Conservation (phyloP, 176 grass and related monocot species). For the Musa itinerans region DNA sequence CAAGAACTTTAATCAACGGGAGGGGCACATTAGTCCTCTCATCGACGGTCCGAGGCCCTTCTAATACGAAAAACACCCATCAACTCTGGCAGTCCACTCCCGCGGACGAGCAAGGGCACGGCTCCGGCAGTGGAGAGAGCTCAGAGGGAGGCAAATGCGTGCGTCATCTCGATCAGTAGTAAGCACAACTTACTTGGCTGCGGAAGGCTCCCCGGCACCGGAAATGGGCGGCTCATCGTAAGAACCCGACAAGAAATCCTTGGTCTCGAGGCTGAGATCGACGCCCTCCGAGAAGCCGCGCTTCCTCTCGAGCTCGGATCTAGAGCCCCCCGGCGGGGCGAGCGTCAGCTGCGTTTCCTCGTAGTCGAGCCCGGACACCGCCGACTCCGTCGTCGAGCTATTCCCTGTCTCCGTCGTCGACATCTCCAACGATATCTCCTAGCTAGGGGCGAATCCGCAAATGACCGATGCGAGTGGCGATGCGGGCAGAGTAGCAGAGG, state of each 20-base stretch:
- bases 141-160: no score
- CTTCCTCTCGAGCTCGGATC: slow-evolving; percentile 17
- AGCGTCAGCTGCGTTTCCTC: slow-evolving; percentile 89
- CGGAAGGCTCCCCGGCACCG: slow-evolving; percentile 32
- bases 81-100: no score
- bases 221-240: neutral
- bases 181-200: slow-evolving; percentile 46
- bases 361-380: slow-evolving; percentile 60
- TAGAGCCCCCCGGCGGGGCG: slow-evolving; percentile 49
- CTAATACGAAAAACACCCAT: no score
- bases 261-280: neutral
- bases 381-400: slow-evolving; percentile 61
- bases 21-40: no score
- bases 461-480: no score
- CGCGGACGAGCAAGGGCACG: neutral
- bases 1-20: no score
- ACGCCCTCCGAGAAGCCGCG: slow-evolving; percentile 1
- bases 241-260: neutral
- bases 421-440: slow-evolving; percentile 17
- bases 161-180: no score
- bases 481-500: neutral
- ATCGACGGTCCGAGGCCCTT: no score
- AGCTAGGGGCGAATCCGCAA: no score
- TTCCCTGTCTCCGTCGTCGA: slow-evolving; percentile 22
- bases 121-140: neutral